A percentile compares a stretch with the other conserved stretches of the same genome.
Evolutionary conservation across 352 stramenopile species (phyloP).

Genomic region (Globisporangium canariense): DNA sequence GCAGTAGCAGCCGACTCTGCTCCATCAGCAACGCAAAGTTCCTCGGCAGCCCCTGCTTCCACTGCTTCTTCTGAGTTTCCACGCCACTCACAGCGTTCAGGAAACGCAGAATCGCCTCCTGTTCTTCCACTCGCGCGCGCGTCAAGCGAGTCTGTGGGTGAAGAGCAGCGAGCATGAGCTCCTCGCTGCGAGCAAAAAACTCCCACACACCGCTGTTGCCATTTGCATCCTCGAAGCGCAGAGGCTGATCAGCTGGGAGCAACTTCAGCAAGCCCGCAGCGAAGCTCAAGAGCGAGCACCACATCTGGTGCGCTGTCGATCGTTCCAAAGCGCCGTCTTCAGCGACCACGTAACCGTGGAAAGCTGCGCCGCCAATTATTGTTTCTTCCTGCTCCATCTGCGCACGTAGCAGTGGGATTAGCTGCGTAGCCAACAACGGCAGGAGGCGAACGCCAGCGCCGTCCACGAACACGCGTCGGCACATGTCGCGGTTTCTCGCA

Average conservation of each 20-base stretch:
- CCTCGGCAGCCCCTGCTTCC: slow-evolving; percentile 51
- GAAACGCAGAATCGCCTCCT: slow-evolving; percentile 39
- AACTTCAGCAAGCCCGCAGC: slow-evolving; percentile 37
- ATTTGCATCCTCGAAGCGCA: slow-evolving; percentile 12
- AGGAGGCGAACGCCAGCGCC: slow-evolving; percentile 28
- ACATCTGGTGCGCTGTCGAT: slow-evolving; percentile 51
- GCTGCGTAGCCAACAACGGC: slow-evolving; percentile 42
- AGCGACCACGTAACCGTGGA: slow-evolving; percentile 33
- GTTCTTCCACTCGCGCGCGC: slow-evolving; percentile 43
- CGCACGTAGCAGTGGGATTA: slow-evolving; percentile 38
- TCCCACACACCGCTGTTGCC: slow-evolving; percentile 36
- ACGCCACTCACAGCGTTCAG: slow-evolving; percentile 41
- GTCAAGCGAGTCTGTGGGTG: slow-evolving; percentile 33
- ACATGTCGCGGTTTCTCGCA: slow-evolving; percentile 40
- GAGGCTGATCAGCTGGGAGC: slow-evolving; percentile 7
- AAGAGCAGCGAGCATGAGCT: slow-evolving; percentile 36
- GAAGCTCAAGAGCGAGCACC: slow-evolving; percentile 55
- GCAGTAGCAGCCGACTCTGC: slow-evolving; percentile 50
- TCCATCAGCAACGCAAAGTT: slow-evolving; percentile 62
- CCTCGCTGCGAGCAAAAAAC: slow-evolving; percentile 51
- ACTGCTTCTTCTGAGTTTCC: slow-evolving; percentile 31
- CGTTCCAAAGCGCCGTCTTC: slow-evolving; percentile 20
- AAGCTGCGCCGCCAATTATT: not conserved
- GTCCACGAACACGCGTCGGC: slow-evolving; percentile 43
- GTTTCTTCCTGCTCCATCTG: slow-evolving; percentile 40